A percentile compares a stretch with the other conserved stretches of the same genome.
Conservation (phyloP, 768 basidiomycete genomes). For the Mycena indigotica region DNA sequence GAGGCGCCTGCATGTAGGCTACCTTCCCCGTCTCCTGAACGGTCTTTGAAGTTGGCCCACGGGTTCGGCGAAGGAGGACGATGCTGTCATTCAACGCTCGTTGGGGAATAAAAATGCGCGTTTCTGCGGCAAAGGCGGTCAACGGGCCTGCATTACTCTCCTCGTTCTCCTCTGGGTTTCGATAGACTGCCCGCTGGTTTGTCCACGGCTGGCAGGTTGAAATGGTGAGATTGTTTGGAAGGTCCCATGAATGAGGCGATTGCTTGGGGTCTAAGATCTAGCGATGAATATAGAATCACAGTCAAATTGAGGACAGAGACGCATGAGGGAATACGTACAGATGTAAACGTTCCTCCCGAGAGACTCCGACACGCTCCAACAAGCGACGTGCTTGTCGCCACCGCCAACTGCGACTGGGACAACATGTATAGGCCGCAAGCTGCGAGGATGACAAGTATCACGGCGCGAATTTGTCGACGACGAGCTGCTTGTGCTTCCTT, state of each 20-base stretch:
- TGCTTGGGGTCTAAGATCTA: background rate
- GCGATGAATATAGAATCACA: background rate
- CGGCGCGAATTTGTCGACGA: background rate
- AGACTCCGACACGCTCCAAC: background rate
- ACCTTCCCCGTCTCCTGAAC: background rate
- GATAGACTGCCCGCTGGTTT: background rate
- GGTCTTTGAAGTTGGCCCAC: background rate
- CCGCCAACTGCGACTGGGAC: background rate
- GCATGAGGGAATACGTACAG: too few species aligned
- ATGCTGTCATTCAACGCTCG: background rate
- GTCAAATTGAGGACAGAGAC: background rate
- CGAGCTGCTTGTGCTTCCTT: background rate
- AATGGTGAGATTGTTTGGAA: background rate
- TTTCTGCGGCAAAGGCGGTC: background rate
- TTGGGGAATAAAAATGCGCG: background rate
- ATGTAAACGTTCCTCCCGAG: background rate
- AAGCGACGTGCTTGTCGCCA: too few species aligned
- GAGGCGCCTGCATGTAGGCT: background rate
- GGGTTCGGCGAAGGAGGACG: background rate
- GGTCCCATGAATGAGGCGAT: background rate
- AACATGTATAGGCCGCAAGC: background rate
- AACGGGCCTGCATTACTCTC: background rate
- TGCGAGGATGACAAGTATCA: background rate
- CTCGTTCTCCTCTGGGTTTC: background rate
- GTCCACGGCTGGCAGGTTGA: background rate